Evolutionary conservation across 2,329 filamentous ascomycete species (phyloP).

Genomic region (Phoma herbarum): DNA sequence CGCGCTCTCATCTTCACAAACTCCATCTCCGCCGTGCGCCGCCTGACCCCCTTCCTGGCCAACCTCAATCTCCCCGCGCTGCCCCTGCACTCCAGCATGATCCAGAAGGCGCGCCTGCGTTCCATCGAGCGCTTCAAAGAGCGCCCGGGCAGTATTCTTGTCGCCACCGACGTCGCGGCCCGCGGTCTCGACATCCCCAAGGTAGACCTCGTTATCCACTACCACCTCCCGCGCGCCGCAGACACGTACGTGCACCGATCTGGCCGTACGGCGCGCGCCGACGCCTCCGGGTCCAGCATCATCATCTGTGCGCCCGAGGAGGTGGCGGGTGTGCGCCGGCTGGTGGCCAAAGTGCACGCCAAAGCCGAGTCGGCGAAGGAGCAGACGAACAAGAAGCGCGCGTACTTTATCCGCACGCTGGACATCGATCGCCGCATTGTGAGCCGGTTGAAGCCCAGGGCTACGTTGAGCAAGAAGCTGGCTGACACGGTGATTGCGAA

Average conservation of each 20-base stretch:
- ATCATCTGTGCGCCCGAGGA: slow-evolving; percentile 92
- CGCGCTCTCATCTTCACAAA: slow-evolving; percentile 94
- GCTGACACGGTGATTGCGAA: slow-evolving; percentile 85
- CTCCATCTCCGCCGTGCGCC: slow-evolving; percentile 90
- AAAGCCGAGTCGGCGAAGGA: slow-evolving; percentile 50
- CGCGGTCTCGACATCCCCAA: slow-evolving; percentile 91
- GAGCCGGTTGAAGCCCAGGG: slow-evolving; percentile 76
- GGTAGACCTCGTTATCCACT: slow-evolving; percentile 91
- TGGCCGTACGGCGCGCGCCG: slow-evolving; percentile 88
- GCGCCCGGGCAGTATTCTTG: slow-evolving; percentile 71
- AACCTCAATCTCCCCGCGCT: slow-evolving; percentile 80
- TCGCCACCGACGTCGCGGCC: slow-evolving; percentile 93
- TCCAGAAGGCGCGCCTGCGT: slow-evolving; percentile 92
- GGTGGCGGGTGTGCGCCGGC: slow-evolving; percentile 80
- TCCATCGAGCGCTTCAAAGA: slow-evolving; percentile 88
- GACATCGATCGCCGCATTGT: slow-evolving; percentile 85
- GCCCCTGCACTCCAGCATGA: slow-evolving; percentile 91
- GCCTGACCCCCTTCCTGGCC: slow-evolving; percentile 83
- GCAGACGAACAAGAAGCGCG: slow-evolving; percentile 60
- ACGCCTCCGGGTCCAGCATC: slow-evolving; percentile 79
- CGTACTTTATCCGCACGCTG: slow-evolving; percentile 78
- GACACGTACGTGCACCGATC: slow-evolving; percentile 96
- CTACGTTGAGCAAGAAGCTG: slow-evolving; percentile 84
- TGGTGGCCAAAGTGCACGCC: slow-evolving; percentile 88
- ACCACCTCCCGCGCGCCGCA: slow-evolving; percentile 90